Conservation (phyloP, 2,329 filamentous ascomycete species). For the Colletotrichum chrysophilum region DNA sequence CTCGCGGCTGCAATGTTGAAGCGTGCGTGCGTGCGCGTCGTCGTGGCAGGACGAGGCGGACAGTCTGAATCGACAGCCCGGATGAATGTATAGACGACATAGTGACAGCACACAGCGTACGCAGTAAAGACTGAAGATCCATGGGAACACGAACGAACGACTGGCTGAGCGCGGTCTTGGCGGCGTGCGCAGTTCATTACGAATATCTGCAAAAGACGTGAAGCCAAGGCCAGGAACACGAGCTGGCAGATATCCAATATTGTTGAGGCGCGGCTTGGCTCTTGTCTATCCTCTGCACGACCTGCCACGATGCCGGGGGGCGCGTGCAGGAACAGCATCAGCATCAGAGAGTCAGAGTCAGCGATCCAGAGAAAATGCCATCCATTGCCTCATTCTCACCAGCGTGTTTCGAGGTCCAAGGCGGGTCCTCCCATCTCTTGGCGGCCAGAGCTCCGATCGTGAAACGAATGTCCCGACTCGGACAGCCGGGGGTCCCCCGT, state of each 20-base stretch:
- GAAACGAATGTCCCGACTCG: conserved; percentile 21
- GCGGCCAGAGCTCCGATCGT: conserved; percentile 20
- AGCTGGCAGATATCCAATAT: conserved; percentile 10
- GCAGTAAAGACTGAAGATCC: background rate
- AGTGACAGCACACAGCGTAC: background rate
- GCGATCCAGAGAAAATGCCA: background rate
- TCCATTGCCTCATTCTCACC: background rate
- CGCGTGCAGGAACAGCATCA: background rate
- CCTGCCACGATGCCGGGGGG: background rate
- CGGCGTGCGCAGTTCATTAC: background rate
- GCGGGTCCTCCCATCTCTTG: conserved; percentile 20
- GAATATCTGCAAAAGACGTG: background rate
- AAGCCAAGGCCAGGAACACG: conserved; percentile 9
- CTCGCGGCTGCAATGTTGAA: background rate
- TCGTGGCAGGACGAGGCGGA: background rate
- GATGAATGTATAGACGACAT: background rate
- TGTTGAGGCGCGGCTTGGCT: background rate
- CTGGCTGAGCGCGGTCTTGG: conserved; percentile 2
- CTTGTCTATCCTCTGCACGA: background rate
- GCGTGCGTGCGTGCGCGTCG: background rate
- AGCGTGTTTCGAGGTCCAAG: conserved; percentile 17
- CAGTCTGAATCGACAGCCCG: background rate
- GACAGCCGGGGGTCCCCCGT: background rate
- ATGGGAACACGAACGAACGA: background rate
- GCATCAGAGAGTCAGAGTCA: background rate